Percentiles rank a stretch among this genome's conserved stretches.
These are phyloP conservation scores for Tephrocybe sp. DNA, from an alignment of 768 basidiomycete species.

Conservation along the genomic window DNA sequence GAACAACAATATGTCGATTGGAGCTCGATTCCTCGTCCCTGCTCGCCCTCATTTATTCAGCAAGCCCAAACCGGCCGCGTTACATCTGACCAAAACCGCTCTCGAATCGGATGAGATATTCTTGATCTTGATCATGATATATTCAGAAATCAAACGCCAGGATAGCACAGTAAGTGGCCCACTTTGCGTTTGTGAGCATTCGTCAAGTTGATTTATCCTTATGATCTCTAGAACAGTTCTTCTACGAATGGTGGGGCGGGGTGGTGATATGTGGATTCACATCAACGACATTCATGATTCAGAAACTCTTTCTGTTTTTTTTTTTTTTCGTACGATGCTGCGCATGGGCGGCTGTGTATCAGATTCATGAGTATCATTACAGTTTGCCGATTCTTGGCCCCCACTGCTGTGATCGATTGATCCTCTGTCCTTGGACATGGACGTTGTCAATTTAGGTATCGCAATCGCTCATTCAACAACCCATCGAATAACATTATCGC, in stretches of 20 bases:
- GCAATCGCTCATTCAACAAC: too few relatives aligned
- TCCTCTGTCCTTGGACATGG: too few relatives aligned
- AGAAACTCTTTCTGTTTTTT: too few relatives aligned
- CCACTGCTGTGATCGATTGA: too few relatives aligned
- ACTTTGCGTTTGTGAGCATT: not conserved
- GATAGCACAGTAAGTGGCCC: slow-evolving; percentile 28
- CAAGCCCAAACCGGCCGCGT: slow-evolving; percentile 37
- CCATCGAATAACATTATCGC: too few relatives aligned
- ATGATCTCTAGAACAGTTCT: slow-evolving; percentile 18
- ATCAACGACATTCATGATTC: not conserved
- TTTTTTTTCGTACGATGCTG: too few relatives aligned
- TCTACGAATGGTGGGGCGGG: slow-evolving; percentile 18
- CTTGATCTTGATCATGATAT: slow-evolving; percentile 35
- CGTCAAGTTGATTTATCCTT: not conserved
- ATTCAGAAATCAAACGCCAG: slow-evolving; percentile 35
- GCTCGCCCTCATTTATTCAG: slow-evolving; percentile 51
- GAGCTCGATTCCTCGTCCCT: slow-evolving; percentile 42
- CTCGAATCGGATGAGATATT: slow-evolving; percentile 40
- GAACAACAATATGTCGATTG: slow-evolving; percentile 29
- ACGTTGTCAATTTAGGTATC: too few relatives aligned
- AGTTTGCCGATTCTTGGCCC: too few relatives aligned
- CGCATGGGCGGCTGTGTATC: too few relatives aligned
- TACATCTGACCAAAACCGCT: slow-evolving; percentile 41
- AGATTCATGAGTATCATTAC: too few relatives aligned
- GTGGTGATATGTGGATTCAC: slow-evolving; percentile 6